These are phyloP conservation scores for Durusdinium trenchii DNA, from an alignment of 73 alveolate genomes.

Conservation along the genomic window DNA sequence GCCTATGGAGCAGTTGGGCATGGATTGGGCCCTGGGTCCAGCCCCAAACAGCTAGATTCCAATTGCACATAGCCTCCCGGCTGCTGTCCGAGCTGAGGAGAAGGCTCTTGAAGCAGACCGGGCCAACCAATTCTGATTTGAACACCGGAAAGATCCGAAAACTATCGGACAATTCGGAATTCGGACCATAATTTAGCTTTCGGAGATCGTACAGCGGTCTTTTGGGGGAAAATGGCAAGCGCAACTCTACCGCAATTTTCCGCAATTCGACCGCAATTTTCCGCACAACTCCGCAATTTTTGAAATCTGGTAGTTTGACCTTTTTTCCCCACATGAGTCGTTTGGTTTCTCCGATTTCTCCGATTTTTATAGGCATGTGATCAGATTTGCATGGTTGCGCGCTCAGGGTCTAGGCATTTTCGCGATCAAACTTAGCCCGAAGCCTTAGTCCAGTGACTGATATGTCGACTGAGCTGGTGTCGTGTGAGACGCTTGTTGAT, in stretches of 20 bases:
- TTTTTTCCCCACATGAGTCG: neutral
- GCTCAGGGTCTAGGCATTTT: neutral
- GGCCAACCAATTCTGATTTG: too few species aligned
- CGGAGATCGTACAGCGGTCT: too few species aligned
- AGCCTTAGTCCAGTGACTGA: neutral
- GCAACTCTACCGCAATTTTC: too few species aligned
- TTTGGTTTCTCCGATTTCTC: neutral
- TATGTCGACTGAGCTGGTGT: neutral
- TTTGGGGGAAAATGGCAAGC: too few species aligned
- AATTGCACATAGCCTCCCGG: too few species aligned
- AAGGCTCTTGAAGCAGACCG: too few species aligned
- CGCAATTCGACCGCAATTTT: constrained; percentile 7
- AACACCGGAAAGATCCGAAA: too few species aligned
- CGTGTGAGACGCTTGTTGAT: neutral
- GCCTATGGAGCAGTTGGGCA: neutral
- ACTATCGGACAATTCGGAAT: too few species aligned
- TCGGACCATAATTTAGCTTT: too few species aligned
- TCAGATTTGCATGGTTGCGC: neutral
- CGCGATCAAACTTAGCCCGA: neutral
- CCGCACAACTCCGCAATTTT: neutral
- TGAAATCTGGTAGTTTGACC: neutral
- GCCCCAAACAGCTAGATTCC: too few species aligned
- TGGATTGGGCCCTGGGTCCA: too few species aligned
- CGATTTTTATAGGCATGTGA: neutral
- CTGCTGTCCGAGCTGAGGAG: too few species aligned